Base-by-base conservation (phyloP, 2,329 filamentous ascomycete species). In the Colletotrichum tropicale region DNA sequence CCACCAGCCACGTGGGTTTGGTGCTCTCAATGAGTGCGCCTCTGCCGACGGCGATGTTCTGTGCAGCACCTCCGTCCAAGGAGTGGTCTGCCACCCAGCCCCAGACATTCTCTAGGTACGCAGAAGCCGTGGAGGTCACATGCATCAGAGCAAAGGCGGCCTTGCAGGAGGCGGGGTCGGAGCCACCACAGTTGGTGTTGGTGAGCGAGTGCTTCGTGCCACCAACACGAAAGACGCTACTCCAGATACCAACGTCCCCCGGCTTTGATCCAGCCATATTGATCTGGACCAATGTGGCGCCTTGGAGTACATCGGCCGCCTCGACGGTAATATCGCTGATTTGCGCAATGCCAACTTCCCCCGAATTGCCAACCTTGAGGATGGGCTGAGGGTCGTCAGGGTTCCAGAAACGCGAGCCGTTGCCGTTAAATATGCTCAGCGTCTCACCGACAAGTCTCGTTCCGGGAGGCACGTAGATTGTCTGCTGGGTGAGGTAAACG, bases 91-190 rank as follows among this genome's bases (percentile, higher is more conserved):
- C 80, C 28, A 84, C 82, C 85, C 84, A 87, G 24, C 86, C 86
- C 89, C 88, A 90, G 75, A 86, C 84, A 76, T 89, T 90, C 79
- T 92, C 89, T 62, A 91, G 84, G 77, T 91, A 91, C 9, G 86
- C 86, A 2, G 87, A 87, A 1, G 86, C 86, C 0, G 82, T 82
- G 9, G 81, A 74, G 0, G 86, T 86, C 12, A 91, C 82, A 78
- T 92, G 89, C 36, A 92, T 80, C 68, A 89, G 81, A 5, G 86
- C 80, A 73, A 85, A 89, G 2, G 88, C 87, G 1, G 86, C 88
- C 80, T 86, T 87, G 81, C 89, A 90, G 61, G 82, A 73, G 15
- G 77, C 79, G 1, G 84, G 81, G 66, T 84, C 76, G 9, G 72
- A 65, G 34, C 77, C 80, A 2, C 78, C 80, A 75, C 88, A 89